phyloP scores from a whole-genome alignment of 2,329 filamentous ascomycete genomes.

The Penicillium sp. region DNA sequence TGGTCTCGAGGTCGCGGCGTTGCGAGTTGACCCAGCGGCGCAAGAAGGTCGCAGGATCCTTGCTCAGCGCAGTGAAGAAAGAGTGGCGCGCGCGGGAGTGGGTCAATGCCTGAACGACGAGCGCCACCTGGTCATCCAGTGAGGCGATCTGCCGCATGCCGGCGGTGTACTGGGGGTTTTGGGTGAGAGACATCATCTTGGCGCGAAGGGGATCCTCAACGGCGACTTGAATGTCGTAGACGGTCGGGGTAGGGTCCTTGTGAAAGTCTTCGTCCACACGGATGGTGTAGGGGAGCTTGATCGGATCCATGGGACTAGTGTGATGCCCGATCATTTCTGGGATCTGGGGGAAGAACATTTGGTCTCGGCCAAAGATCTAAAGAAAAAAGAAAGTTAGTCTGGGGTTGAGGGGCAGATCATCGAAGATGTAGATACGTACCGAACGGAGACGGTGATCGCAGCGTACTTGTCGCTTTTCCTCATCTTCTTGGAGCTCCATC shows the following conservation, averaged over 20 bases:
- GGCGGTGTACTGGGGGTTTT: conserved; percentile 66
- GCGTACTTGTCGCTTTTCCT: conserved; percentile 87
- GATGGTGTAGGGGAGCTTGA: conserved; percentile 87
- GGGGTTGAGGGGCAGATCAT: conserved; percentile 1
- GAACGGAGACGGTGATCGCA: conserved; percentile 80
- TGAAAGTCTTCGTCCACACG: conserved; percentile 84
- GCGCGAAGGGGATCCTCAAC: conserved; percentile 77
- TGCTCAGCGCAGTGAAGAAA: conserved; percentile 75
- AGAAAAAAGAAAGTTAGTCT: conserved; percentile 6
- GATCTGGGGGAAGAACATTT: conserved; percentile 81
- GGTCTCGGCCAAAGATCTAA: conserved; percentile 70
- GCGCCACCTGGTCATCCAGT: conserved; percentile 81
- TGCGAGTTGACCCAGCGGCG: conserved; percentile 87
- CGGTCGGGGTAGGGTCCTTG: conserved; percentile 68
- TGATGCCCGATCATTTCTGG: conserved; percentile 76
- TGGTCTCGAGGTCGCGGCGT: conserved; percentile 82
- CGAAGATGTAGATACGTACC: conserved; percentile 52
- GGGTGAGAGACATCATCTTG: conserved; percentile 63
- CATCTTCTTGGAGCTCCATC: conserved; percentile 84
- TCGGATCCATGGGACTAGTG: conserved; percentile 72
- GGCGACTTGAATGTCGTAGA: conserved; percentile 85
- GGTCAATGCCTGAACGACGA: conserved; percentile 76
- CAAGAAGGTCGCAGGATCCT: conserved; percentile 81
- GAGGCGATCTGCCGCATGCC: conserved; percentile 72
- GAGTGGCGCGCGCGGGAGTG: conserved; percentile 86